Base-by-base conservation (phyloP, 257 asterid species). In the Marsdenia floribunda region DNA sequence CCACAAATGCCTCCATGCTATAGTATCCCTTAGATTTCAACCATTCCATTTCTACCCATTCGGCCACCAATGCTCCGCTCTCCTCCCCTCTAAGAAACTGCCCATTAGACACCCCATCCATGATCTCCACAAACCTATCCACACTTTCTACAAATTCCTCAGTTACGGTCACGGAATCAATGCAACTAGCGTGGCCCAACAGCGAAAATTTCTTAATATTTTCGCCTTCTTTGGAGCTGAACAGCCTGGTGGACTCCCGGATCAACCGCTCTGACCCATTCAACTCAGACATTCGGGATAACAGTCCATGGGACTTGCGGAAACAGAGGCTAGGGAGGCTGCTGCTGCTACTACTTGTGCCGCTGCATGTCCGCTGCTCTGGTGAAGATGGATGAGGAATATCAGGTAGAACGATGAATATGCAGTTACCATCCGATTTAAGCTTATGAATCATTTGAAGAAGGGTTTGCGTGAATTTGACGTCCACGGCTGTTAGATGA, bases 11-110 rank as follows among this genome's bases (percentile, higher is more conserved):
- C 86, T 87, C 97, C 79, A 90, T 69, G 57, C 92, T 90, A 82
- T 88, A 94, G 82, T 94, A 89, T 59, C 97, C 99, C 79, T 85
- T 94, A 46, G 77, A 88, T 78, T 90, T 92, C 86, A 94, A 81
- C 99, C 99, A 94, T 76, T 80, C 91, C 78, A 92, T 79, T 86
- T 94, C 99, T 83, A 77, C 88, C 99, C 99, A 93, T 75, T 94
- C 96, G 47, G 74, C 81, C 18, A 80, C 85, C 84, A 90, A 73
- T 71, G 85, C 96, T 82, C 83, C 88, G 79, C 81, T 90, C 64
- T 88, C 95, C 14, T 87, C 93, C 22, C 93, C 97, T 80, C 91
- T 84, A 75, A 92, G 83, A 86, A 94, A 94, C 82, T 78, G 88
- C 82, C 96, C 92, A 72, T 82, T 78, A 49, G 97, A 80, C 29